These are phyloP conservation scores for Phytophthora litchii DNA, from an alignment of 352 stramenopile species.

Conservation along the genomic window DNA sequence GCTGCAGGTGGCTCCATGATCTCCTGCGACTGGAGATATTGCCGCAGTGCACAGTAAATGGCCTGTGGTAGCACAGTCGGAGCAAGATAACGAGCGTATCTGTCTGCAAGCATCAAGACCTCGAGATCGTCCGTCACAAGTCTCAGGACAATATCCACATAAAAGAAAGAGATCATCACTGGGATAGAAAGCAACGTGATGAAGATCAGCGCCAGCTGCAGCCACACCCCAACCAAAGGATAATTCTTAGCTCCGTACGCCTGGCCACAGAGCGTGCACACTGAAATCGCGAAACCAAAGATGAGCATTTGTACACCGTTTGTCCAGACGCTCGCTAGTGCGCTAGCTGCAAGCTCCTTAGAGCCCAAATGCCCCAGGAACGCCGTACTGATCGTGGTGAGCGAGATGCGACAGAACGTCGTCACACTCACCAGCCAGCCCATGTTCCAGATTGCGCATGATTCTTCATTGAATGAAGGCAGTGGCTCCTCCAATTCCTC, in stretches of 20 bases:
- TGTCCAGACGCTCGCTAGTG: constrained; percentile 80
- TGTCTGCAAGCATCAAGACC: constrained; percentile 67
- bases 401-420: constrained; percentile 80
- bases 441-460: constrained; percentile 80
- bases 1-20: constrained; percentile 82
- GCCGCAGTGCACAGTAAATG: constrained; percentile 74
- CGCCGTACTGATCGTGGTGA: constrained; percentile 76
- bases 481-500: constrained; percentile 21
- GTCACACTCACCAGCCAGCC: constrained; percentile 84
- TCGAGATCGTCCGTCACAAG: constrained; percentile 69
- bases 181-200: constrained; percentile 76
- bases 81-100: constrained; percentile 65
- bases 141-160: constrained; percentile 74
- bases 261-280: constrained; percentile 82
- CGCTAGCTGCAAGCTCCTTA: constrained; percentile 73
- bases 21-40: constrained; percentile 83
- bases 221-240: constrained; percentile 78
- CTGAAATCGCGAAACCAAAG: constrained; percentile 78
- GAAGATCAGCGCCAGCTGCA: constrained; percentile 81
- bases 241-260: constrained; percentile 83
- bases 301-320: constrained; percentile 84
- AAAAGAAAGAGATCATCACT: constrained; percentile 86
- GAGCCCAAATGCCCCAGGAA: constrained; percentile 82
- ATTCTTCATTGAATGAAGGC: constrained; percentile 56
- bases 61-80: constrained; percentile 73